Base-by-base conservation (phyloP, 1,284 basidiomycete genomes). In the Apiotrichum mycotoxinovorans region DNA sequence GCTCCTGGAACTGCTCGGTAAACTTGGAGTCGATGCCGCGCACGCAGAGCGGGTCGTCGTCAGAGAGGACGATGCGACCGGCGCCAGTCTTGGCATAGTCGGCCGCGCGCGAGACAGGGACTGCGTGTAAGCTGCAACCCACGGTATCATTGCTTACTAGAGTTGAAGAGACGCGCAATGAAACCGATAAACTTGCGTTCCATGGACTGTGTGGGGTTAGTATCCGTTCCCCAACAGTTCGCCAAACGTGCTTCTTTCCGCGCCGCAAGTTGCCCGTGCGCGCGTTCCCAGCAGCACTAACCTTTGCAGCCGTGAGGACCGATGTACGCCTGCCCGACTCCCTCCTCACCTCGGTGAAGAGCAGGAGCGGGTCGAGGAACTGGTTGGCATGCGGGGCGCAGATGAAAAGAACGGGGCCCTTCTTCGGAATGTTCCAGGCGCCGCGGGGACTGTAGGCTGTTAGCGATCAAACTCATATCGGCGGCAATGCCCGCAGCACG, bases 351-450 rank as follows among this genome's bases (percentile, higher is more conserved):
- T 98, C 91, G 51, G 91, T 84, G 60, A 85, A 87, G 45, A 99
- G 80, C 44, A 98, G 82, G 46, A 98, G 79, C 10, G 96, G 94
- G 72, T 99, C 96, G 54, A 98, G 84, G 77, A 99, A 98, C 89
- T 98, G 78, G 76, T 98, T 99, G 72, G 90, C 88, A 78, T 99
- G 96, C 20, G 96, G 96, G 15, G 92, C 96, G 48, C 84, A 92
- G 51, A 96, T 95, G 78, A 99, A 97, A 70, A 99, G 93, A 64
- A 98, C 85, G 9, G 96, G 91, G 0, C 93, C 96, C 62, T 91
- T 84, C 59, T 83, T 82, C 35, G 96, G 96, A 52, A 99, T 92
- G 70, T 97, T 89, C 83, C 89, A 97, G 41, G 94, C 88, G 51
- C 96, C 92, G 74, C 96, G 83, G 2, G 94, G 91, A 62, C 76